Percentiles rank a stretch among this genome's conserved stretches.
phyloP scores from a whole-genome alignment of 2,329 filamentous ascomycete species.

The Fusarium sp. region DNA sequence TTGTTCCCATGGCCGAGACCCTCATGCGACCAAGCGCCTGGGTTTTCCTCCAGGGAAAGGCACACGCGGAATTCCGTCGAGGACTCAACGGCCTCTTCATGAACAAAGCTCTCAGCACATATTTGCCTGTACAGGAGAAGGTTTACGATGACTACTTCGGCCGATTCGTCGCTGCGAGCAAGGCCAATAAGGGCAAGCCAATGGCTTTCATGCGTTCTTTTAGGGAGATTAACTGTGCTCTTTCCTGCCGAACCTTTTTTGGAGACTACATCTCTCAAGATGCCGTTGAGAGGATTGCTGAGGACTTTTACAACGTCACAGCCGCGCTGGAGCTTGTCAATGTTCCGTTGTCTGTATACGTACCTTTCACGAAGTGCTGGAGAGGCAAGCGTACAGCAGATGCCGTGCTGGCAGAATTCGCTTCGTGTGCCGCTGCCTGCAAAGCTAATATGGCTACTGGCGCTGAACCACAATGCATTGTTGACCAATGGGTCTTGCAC shows the following conservation, averaged over 20 bases:
- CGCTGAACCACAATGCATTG: slow-evolving; percentile 77
- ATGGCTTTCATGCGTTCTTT: slow-evolving; percentile 78
- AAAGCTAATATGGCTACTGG: slow-evolving; percentile 79
- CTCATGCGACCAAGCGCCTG: slow-evolving; percentile 78
- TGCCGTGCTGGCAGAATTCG: slow-evolving; percentile 77
- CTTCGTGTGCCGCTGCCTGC: slow-evolving; percentile 77
- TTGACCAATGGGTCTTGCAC: slow-evolving; percentile 81
- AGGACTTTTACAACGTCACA: slow-evolving; percentile 84
- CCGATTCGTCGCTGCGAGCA: slow-evolving; percentile 73
- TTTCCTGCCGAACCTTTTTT: slow-evolving; percentile 84
- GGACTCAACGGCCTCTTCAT: slow-evolving; percentile 82
- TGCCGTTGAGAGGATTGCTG: slow-evolving; percentile 78
- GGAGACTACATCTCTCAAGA: slow-evolving; percentile 82
- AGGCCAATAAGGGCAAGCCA: slow-evolving; percentile 65
- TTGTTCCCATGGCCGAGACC: slow-evolving; percentile 80
- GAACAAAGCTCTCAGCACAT: slow-evolving; percentile 75
- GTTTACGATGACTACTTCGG: slow-evolving; percentile 79
- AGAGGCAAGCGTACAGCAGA: slow-evolving; percentile 81
- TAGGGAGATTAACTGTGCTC: slow-evolving; percentile 82
- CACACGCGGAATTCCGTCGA: slow-evolving; percentile 82
- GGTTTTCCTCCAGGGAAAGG: slow-evolving; percentile 83
- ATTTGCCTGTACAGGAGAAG: slow-evolving; percentile 80
- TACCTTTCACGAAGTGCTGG: slow-evolving; percentile 83
- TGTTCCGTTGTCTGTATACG: slow-evolving; percentile 75
- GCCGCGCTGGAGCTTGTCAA: slow-evolving; percentile 85